Evolutionary conservation across 345 rosid species (phyloP).

Genomic region (Boechera divaricarpa): DNA sequence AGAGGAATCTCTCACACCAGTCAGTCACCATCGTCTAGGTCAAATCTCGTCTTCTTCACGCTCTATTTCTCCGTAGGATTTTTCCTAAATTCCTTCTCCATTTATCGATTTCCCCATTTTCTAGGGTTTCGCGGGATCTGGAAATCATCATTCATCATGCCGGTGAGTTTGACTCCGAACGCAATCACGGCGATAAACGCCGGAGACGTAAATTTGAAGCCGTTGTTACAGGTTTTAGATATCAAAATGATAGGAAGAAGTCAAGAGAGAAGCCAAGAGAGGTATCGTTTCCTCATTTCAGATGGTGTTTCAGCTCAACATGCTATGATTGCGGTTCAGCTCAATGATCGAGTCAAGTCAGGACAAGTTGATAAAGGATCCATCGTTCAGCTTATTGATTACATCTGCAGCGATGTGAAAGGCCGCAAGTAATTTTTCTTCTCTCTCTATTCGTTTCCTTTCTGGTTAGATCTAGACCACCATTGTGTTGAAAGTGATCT

Average conservation of each 20-base stretch:
- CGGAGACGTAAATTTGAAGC: slow-evolving; percentile 82
- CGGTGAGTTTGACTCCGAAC: slow-evolving; percentile 73
- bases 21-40: slow-evolving; percentile 12
- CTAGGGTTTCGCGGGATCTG: slow-evolving; percentile 39
- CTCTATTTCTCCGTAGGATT: background rate
- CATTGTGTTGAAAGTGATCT: slow-evolving; percentile 9
- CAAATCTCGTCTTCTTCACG: background rate
- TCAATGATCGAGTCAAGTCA: slow-evolving; percentile 69
- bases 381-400: slow-evolving; percentile 82
- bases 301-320: slow-evolving; percentile 71
- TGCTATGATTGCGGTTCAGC: slow-evolving; percentile 85
- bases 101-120: background rate
- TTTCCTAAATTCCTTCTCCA: background rate
- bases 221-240: slow-evolving; percentile 80
- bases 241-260: slow-evolving; percentile 61
- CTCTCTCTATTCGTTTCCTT: background rate
- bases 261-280: slow-evolving; percentile 55
- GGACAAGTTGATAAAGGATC: slow-evolving; percentile 73
- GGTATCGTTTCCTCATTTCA: slow-evolving; percentile 73
- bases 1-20: background rate
- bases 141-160: slow-evolving; percentile 48
- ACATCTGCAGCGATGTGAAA: slow-evolving; percentile 75
- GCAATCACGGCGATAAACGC: slow-evolving; percentile 67
- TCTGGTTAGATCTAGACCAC: background rate
- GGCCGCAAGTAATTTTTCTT: slow-evolving; percentile 62